Evolutionary conservation across 768 basidiomycete species (phyloP).

Genomic region (Myochromella boudieri): DNA sequence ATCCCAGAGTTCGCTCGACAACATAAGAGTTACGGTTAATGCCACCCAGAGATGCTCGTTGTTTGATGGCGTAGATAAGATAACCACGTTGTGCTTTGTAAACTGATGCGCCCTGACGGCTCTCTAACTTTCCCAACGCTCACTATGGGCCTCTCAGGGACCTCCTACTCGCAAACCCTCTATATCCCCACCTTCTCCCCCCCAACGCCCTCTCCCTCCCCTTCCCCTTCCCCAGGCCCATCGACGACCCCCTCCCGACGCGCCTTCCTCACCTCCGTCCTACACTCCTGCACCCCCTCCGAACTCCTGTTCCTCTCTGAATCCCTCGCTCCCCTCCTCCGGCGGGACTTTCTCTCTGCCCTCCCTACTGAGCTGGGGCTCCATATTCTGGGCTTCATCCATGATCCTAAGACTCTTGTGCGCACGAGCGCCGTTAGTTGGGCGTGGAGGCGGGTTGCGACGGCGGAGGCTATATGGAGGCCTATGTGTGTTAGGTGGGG

Average conservation of each 20-base stretch:
- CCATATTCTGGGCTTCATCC: constrained; percentile 73
- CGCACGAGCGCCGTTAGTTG: constrained; percentile 69
- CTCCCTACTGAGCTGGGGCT: constrained; percentile 64
- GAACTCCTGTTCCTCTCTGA: constrained; percentile 70
- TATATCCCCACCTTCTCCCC: constrained; percentile 30
- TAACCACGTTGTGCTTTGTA: no score
- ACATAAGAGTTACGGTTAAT: no score
- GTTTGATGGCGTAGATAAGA: no score
- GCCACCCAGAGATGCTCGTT: no score
- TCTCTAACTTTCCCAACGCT: no score
- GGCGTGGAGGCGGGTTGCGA: constrained; percentile 67
- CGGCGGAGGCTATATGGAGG: constrained; percentile 83
- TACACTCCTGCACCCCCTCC: constrained; percentile 10
- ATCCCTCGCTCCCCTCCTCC: constrained; percentile 59
- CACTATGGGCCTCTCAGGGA: no score
- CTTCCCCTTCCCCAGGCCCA: neutral
- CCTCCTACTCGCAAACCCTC: constrained; percentile 7
- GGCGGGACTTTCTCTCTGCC: constrained; percentile 43
- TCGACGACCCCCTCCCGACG: neutral
- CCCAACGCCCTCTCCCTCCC: constrained; percentile 25
- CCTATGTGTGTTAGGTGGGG: constrained; percentile 63
- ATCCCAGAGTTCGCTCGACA: no score
- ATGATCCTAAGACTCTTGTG: constrained; percentile 70
- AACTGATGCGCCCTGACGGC: no score
- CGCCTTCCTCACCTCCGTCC: constrained; percentile 10